Percentiles rank a stretch among this genome's conserved stretches.
phyloP scores from a whole-genome alignment of 305 asterid species.

The Fraxinus xanthoxyloides region DNA sequence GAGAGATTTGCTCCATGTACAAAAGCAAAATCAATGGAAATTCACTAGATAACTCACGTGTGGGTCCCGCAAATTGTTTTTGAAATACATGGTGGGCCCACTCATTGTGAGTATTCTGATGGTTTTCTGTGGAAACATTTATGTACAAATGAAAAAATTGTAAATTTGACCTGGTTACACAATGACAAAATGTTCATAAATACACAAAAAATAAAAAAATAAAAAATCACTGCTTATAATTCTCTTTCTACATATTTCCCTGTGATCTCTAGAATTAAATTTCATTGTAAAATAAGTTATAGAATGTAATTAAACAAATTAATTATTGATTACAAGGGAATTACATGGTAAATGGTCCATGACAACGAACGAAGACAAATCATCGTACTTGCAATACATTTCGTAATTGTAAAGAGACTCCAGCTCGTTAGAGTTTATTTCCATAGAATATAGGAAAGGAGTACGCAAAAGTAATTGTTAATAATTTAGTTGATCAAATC shows the following conservation, averaged over 20 bases:
- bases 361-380: neutral
- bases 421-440: neutral
- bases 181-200: neutral
- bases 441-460: neutral
- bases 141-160: too few relatives aligned
- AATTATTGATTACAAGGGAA: neutral
- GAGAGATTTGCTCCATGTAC: too few relatives aligned
- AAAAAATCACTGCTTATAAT: neutral
- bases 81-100: too few relatives aligned
- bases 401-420: neutral
- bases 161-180: neutral
- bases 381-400: neutral
- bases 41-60: too few relatives aligned
- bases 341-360: neutral
- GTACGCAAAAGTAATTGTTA: neutral
- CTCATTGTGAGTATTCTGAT: too few relatives aligned
- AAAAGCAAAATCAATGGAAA: too few relatives aligned
- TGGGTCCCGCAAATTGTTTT: too few relatives aligned
- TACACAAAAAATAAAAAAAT: too few relatives aligned
- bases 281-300: neutral
- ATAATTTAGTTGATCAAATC: neutral
- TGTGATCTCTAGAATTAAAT: neutral
- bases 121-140: too few relatives aligned
- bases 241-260: neutral
- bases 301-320: neutral